phyloP scores from a whole-genome alignment of 371 early-diverging fungal genomes.

The Syncephalastrum contaminatum region DNA sequence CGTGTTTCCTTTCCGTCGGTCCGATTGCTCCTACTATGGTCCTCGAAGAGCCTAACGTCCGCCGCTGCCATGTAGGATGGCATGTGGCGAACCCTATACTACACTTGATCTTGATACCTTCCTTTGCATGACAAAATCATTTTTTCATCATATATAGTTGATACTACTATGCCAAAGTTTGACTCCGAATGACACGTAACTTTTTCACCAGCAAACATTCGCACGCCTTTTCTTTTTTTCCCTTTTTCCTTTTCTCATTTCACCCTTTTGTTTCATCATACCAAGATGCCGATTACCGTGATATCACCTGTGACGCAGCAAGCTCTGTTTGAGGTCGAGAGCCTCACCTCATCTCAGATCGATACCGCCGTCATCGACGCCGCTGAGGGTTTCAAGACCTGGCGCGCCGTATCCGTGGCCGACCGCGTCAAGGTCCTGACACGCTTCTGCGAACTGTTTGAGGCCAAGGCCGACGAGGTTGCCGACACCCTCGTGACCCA shows the following conservation, averaged over 20 bases:
- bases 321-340: slow-evolving; percentile 26
- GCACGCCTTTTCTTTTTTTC: slow-evolving; percentile 8
- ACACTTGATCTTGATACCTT: background rate
- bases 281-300: slow-evolving; percentile 21
- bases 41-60: too few species aligned
- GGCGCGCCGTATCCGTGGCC: slow-evolving; percentile 54
- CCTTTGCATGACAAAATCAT: background rate
- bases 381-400: slow-evolving; percentile 41
- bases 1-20: too few species aligned
- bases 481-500: slow-evolving; percentile 62
- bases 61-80: too few species aligned
- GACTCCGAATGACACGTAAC: too few species aligned
- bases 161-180: too few species aligned
- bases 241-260: slow-evolving; percentile 1
- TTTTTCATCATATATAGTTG: slow-evolving; percentile 1
- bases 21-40: too few species aligned
- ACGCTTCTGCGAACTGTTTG: slow-evolving; percentile 60
- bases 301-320: slow-evolving; percentile 39
- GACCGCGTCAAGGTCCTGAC: slow-evolving; percentile 56
- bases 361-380: slow-evolving; percentile 47
- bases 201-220: background rate
- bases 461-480: slow-evolving; percentile 58
- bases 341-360: slow-evolving; percentile 39
- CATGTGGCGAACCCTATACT: background rate
- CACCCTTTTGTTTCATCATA: background rate